Conservation (phyloP, 257 asterid species). For the Ilex aquifolium region DNA sequence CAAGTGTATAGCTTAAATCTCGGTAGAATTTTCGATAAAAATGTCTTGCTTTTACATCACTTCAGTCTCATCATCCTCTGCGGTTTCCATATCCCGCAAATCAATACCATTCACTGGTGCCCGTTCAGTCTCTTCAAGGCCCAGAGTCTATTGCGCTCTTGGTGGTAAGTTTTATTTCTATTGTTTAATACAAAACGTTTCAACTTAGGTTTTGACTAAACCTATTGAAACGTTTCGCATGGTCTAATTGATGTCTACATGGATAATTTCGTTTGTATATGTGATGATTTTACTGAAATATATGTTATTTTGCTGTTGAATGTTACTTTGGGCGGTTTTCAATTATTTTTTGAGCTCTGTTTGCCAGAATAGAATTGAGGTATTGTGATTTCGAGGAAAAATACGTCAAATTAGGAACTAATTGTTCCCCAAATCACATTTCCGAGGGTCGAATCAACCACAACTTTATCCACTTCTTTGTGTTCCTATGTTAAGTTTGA, state of each 20-base stretch:
- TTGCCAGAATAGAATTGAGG: no score
- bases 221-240: not conserved
- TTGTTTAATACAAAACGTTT: not conserved
- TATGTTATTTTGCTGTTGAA: not conserved
- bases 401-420: not conserved
- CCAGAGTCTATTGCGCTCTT: conserved; percentile 48
- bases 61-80: no score
- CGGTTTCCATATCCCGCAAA: no score
- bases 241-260: not conserved
- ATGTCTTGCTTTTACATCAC: no score
- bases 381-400: not conserved
- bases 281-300: no score
- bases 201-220: not conserved
- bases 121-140: conserved; percentile 21
- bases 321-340: not conserved
- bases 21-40: no score
- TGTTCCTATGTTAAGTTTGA: not conserved
- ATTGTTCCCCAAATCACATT: not conserved
- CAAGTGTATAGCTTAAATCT: no score
- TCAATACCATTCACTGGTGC: no score
- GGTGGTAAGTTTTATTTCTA: conserved; percentile 30
- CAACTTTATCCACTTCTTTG: not conserved
- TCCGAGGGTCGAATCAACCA: no score
- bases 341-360: no score
- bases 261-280: no score